A percentile compares a stretch with the other conserved stretches of the same genome.
Evolutionary conservation across 2,329 filamentous ascomycete genomes (phyloP).

Genomic region (Pleochaeta shiraiana): DNA sequence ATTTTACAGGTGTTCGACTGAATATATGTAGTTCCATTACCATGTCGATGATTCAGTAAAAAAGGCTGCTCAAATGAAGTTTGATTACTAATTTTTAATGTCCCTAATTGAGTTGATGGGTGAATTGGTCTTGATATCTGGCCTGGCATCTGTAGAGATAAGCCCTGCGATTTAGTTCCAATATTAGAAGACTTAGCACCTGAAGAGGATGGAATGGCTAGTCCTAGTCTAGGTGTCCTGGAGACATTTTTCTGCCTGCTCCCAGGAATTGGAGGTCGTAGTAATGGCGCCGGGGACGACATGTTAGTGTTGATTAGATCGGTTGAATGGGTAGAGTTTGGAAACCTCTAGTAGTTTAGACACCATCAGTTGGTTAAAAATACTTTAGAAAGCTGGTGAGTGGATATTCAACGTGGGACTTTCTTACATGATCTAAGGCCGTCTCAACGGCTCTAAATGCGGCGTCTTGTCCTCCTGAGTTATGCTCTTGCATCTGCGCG

Average conservation of each 20-base stretch:
- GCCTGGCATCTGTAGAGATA: conserved; percentile 17
- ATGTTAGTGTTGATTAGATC: conserved; percentile 13
- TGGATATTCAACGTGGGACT: too few species aligned
- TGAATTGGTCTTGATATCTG: conserved; percentile 29
- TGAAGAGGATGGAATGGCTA: conserved; percentile 77
- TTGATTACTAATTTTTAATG: conserved; percentile 63
- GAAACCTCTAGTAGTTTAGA: too few species aligned
- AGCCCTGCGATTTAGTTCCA: conserved; percentile 8
- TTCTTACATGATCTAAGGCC: conserved; percentile 5
- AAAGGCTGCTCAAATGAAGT: conserved; percentile 41
- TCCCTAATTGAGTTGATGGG: conserved; percentile 67
- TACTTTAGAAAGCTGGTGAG: too few species aligned
- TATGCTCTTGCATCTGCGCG: conserved; percentile 2
- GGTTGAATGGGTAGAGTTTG: conserved; percentile 8
- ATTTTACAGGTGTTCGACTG: conserved; percentile 56
- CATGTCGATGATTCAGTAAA: conserved; percentile 18
- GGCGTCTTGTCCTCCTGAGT: neutral
- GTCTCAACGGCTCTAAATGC: neutral
- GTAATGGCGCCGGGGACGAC: conserved; percentile 18
- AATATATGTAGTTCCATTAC: conserved; percentile 28
- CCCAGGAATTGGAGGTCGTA: conserved; percentile 19
- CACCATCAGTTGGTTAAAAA: too few species aligned
- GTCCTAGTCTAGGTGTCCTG: conserved; percentile 33
- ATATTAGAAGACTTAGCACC: conserved; percentile 49
- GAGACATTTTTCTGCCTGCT: conserved; percentile 14